Base-by-base conservation (phyloP, 148 eudicot genomes). In the Rhododendron kiyosumense region DNA sequence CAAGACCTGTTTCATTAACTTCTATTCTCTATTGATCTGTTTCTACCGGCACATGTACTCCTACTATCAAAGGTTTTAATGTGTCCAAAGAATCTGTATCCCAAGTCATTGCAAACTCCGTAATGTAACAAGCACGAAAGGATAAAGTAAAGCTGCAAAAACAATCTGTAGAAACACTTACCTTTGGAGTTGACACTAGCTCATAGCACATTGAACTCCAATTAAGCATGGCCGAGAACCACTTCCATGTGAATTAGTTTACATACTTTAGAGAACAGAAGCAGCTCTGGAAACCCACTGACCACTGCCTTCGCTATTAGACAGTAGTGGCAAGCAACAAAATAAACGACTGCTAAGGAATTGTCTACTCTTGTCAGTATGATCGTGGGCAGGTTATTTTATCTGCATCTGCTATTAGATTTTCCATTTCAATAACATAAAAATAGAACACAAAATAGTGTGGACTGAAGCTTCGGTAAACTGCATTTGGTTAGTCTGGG, bases 361-460 rank as follows among this genome's bases (percentile, higher is more conserved):
- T 74, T 5, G 45, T 87, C 85, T 83, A 24, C 74, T 63, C 65
- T 48, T 83, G 79, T 65, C 83, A 87, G 83, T 32, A 78, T 57
- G 82, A 73, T 87, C 79, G 83, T 83, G 86, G 86, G 83, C 67
- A 76, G 18, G 3, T 34, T 22, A n/a, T 30, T 41, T 26, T 14
- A 59, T 45, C 69, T 14, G 14, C 24, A 38, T 71, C 78, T 8
- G 36, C 7, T 69, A 71, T 24, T 15, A 46, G 7, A 38, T 28
- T 5, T 83, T 30, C 41, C 30, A 83, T 67, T 81, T 22, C n/a
- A 22, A 22, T 4, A 34, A 32, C 28, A 51, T 3, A 57, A 9
- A 26, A 76, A 41, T 38, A 8, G 22, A 28, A 15, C n/a, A 7
- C 22, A 13, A 24, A 30, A 67, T 15, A 18, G 20, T 69, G 32